phyloP scores from a whole-genome alignment of 148 eudicot species.

The Talinum fruticosum region DNA sequence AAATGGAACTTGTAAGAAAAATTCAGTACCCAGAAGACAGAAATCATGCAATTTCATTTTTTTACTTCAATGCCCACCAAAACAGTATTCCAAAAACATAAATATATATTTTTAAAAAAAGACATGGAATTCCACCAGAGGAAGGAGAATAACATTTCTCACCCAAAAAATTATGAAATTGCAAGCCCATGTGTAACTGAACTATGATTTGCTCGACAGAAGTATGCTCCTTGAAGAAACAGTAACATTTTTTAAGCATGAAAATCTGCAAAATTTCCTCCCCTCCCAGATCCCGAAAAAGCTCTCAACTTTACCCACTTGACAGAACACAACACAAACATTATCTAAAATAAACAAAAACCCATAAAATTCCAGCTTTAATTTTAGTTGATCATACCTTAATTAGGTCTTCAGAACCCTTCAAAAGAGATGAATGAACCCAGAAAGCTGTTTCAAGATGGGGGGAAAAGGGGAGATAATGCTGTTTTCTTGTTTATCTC shows the following conservation, averaged over 20 bases:
- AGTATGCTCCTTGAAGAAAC: slow-evolving; percentile 16
- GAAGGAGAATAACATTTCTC: neutral
- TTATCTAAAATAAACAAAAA: slow-evolving; percentile 3
- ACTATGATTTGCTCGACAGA: slow-evolving; percentile 18
- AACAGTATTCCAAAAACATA: neutral
- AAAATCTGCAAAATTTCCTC: neutral
- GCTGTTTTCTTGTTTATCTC: slow-evolving; percentile 15
- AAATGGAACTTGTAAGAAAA: neutral
- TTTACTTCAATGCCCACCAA: slow-evolving; percentile 12
- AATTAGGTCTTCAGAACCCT: slow-evolving; percentile 17
- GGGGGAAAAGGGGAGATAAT: slow-evolving; percentile 20
- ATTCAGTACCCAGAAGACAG: neutral
- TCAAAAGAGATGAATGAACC: slow-evolving; percentile 1
- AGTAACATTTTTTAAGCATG: neutral
- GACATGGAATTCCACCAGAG: neutral
- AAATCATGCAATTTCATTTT: slow-evolving; percentile 5
- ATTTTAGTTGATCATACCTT: slow-evolving; percentile 4
- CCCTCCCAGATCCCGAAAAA: slow-evolving; percentile 37
- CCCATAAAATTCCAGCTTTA: slow-evolving; percentile 19
- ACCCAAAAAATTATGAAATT: slow-evolving; percentile 8
- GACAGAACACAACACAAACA: slow-evolving; percentile 8
- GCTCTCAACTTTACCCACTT: slow-evolving; percentile 23
- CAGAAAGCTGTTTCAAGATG: slow-evolving; percentile 31
- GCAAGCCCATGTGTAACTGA: slow-evolving; percentile 25
- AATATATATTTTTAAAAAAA: neutral